Evolutionary conservation across 352 stramenopile genomes (phyloP).

Genomic region (Paralagenidium karlingii): DNA sequence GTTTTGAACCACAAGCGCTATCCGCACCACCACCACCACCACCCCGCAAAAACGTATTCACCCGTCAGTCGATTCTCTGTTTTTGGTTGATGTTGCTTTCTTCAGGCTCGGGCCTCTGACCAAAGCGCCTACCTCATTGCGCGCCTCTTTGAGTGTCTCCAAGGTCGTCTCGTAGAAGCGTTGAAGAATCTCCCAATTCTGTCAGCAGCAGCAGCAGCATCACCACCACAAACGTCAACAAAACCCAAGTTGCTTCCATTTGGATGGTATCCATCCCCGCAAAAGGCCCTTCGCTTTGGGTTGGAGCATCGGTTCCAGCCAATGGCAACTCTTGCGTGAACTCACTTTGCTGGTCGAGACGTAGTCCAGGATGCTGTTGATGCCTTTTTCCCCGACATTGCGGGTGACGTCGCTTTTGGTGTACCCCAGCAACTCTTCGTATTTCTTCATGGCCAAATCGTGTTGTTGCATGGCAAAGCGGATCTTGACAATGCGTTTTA

Average conservation of each 20-base stretch:
- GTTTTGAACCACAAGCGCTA: conserved; percentile 93
- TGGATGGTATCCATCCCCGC: too few species aligned
- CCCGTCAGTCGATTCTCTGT: too few species aligned
- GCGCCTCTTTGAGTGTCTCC: conserved; percentile 70
- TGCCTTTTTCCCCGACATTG: conserved; percentile 92
- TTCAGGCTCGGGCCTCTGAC: background rate
- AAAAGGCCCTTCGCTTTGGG: too few species aligned
- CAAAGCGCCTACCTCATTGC: conserved; percentile 36
- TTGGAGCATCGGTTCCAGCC: too few species aligned
- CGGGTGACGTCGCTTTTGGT: conserved; percentile 82
- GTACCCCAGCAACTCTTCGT: conserved; percentile 84
- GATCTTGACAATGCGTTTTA: conserved; percentile 93
- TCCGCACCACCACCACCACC: background rate
- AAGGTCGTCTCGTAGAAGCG: conserved; percentile 79
- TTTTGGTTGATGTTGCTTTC: too few species aligned
- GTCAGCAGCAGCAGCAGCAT: background rate
- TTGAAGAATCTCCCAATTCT: conserved; percentile 79
- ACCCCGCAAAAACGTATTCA: conserved; percentile 8
- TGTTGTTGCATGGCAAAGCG: conserved; percentile 67
- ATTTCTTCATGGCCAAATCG: conserved; percentile 64
- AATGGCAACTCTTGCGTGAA: too few species aligned
- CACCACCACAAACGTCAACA: too few species aligned
- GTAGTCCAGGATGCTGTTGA: conserved; percentile 93
- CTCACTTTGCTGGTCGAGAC: conserved; percentile 77
- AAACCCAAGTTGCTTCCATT: too few species aligned